phyloP scores from a whole-genome alignment of 1,139 yeast species.

The Taphrina confusa region DNA sequence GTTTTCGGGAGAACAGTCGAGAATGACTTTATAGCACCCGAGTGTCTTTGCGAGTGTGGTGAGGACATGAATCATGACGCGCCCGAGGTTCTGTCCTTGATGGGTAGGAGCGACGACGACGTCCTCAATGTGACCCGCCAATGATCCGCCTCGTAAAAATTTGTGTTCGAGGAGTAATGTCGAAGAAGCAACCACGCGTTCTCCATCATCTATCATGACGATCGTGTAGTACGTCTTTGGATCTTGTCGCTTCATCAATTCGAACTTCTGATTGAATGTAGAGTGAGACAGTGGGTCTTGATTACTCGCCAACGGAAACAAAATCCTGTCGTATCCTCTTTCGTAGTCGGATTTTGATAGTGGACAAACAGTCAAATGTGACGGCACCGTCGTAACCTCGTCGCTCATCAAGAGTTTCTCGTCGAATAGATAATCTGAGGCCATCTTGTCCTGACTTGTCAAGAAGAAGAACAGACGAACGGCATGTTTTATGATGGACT shows the following conservation, averaged over 20 bases:
- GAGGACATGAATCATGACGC: slow-evolving; percentile 23
- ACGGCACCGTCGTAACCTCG: background rate
- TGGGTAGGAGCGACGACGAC: slow-evolving; percentile 74
- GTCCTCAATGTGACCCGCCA: slow-evolving; percentile 93
- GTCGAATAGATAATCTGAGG: slow-evolving; percentile 8
- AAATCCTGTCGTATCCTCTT: slow-evolving; percentile 43
- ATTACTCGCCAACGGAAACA: slow-evolving; percentile 33
- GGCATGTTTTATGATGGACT: too few species aligned
- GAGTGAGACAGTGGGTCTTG: background rate
- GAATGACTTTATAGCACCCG: slow-evolving; percentile 64
- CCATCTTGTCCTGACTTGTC: too few species aligned
- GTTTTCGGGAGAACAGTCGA: slow-evolving; percentile 83
- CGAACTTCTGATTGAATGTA: background rate
- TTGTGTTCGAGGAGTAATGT: slow-evolving; percentile 57
- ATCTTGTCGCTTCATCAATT: slow-evolving; percentile 39
- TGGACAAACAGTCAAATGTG: slow-evolving; percentile 49
- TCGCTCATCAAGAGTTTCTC: background rate
- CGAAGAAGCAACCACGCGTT: slow-evolving; percentile 49
- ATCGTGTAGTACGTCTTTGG: slow-evolving; percentile 57
- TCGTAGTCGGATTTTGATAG: slow-evolving; percentile 53
- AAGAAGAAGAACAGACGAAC: too few species aligned
- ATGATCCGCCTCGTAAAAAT: slow-evolving; percentile 69
- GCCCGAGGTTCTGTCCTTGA: slow-evolving; percentile 83
- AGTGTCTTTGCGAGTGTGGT: slow-evolving; percentile 16
- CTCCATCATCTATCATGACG: slow-evolving; percentile 52